Conservation (phyloP, 179 eudicot species). For the Beta corolliflora region DNA sequence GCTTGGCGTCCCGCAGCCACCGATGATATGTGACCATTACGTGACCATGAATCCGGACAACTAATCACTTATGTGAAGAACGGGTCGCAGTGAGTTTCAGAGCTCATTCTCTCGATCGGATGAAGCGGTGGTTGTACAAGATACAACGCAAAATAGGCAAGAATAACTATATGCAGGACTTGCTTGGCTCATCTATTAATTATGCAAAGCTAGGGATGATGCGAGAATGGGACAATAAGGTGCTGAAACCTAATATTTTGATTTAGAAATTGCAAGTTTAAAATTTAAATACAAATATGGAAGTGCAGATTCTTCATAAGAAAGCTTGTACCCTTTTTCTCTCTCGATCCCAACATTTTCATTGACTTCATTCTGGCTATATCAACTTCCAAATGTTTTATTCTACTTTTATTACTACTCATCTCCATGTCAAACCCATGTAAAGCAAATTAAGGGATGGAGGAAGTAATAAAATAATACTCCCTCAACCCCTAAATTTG, state of each 20-base stretch:
- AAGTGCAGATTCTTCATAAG: background rate
- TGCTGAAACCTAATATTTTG: background rate
- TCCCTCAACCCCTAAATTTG: too few species aligned
- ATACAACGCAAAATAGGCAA: background rate
- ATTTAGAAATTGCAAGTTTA: background rate
- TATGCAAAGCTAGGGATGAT: background rate
- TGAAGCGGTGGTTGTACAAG: background rate
- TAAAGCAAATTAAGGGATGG: too few species aligned
- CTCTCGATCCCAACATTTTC: background rate
- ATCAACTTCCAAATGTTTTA: too few species aligned
- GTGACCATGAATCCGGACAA: background rate
- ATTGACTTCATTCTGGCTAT: too few species aligned
- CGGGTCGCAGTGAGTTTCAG: background rate
- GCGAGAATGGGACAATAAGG: background rate
- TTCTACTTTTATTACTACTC: too few species aligned
- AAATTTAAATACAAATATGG: background rate
- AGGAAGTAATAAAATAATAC: too few species aligned
- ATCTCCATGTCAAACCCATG: too few species aligned
- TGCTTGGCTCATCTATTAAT: too few species aligned
- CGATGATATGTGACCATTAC: background rate
- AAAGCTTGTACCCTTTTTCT: too few species aligned
- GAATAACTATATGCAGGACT: background rate
- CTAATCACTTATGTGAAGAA: too few species aligned
- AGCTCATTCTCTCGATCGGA: background rate
- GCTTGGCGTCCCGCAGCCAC: background rate